Evolutionary conservation across 2,329 filamentous ascomycete species (phyloP), one percentile per base, ranked within the genome.

Genomic region (Decorospora gaudefroyi): DNA sequence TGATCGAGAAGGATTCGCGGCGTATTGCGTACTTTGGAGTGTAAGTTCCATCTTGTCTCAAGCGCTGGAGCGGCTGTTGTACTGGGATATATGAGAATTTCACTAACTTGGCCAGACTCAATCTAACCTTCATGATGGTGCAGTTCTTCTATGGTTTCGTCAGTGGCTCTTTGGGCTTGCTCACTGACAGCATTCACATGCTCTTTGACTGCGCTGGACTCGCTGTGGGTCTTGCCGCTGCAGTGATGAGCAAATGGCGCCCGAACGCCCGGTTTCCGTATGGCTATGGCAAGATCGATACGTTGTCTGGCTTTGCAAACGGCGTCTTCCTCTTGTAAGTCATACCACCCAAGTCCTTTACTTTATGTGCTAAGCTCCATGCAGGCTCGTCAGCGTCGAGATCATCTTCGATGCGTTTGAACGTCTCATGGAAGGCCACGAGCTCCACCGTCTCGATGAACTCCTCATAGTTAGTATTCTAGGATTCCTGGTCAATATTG

Each of bases 161-260:
- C 8, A 97, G 90, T 3, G 91, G 95, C 57, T 99, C 93, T 0
- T 76, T 99, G 4, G 93, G 93, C 2, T 78, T 99, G n/a, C 81
- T 99, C 12, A 96, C 90, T 57, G 93, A 99, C 71, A 97, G 91
- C 62, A 93, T 99, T 52, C 93, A 99, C 73, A 99, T 99, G 93
- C 92, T 99, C 64, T 97, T 99, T 61, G 93, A 99, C 72, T 99
- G 93, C 58, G 84, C 96, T 23, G 93, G 92, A 13, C 79, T 99
- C 18, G 83, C 88, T 1, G 90, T 99, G 23, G 93, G 93, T 8
- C 77, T 99, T 7, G 86, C 92, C 59, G 93, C 93, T 18, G 87
- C 92, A 1, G 90, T 99, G 4, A 89, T 96, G 77, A 93, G 89
- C 72, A 97, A 97, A 72, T 96, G 93, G 91, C 90, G 91, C 1